Percentiles rank a stretch among this genome's conserved stretches.
phyloP scores from a whole-genome alignment of 192 early-diverging fungal species.

The Podila verticillata region DNA sequence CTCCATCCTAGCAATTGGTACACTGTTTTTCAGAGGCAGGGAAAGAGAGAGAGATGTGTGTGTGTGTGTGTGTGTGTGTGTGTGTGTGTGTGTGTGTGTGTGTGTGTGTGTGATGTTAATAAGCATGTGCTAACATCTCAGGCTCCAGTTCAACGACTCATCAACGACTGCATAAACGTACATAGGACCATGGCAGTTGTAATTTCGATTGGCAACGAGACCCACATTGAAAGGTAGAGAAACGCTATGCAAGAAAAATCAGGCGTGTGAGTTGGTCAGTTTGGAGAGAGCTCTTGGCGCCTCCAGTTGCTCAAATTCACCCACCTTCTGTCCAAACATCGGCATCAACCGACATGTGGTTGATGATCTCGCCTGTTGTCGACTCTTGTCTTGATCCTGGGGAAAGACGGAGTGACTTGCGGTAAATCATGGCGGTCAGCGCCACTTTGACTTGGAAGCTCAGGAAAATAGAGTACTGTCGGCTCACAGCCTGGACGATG shows the following conservation, averaged over 20 bases:
- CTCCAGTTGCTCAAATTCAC: too few species aligned
- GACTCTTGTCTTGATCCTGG: slow-evolving; percentile 45
- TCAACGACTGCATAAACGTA: background rate
- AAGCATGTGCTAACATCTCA: too few species aligned
- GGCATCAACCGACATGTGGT: slow-evolving; percentile 43
- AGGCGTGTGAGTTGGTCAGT: too few species aligned
- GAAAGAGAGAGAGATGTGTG: too few species aligned
- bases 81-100: too few species aligned
- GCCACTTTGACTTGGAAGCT: slow-evolving; percentile 74
- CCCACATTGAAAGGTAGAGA: slow-evolving; percentile 16
- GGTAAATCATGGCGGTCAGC: slow-evolving; percentile 79
- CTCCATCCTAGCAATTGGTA: slow-evolving; percentile 37
- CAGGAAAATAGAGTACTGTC: slow-evolving; percentile 12
- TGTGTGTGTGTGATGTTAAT: too few species aligned
- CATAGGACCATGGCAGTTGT: slow-evolving; percentile 27
- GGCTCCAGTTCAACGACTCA: too few species aligned
- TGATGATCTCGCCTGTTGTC: slow-evolving; percentile 34
- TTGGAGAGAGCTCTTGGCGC: too few species aligned
- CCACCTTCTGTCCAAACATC: slow-evolving; percentile 24
- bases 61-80: too few species aligned
- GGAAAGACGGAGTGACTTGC: slow-evolving; percentile 81
- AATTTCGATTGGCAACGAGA: slow-evolving; percentile 37
- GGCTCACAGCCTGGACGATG: slow-evolving; percentile 20
- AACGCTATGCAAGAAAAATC: background rate
- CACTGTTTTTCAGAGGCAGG: slow-evolving; percentile 5